Evolutionary conservation across 1,284 basidiomycete species (phyloP).

Genomic region (Afroboletus lepidellus): DNA sequence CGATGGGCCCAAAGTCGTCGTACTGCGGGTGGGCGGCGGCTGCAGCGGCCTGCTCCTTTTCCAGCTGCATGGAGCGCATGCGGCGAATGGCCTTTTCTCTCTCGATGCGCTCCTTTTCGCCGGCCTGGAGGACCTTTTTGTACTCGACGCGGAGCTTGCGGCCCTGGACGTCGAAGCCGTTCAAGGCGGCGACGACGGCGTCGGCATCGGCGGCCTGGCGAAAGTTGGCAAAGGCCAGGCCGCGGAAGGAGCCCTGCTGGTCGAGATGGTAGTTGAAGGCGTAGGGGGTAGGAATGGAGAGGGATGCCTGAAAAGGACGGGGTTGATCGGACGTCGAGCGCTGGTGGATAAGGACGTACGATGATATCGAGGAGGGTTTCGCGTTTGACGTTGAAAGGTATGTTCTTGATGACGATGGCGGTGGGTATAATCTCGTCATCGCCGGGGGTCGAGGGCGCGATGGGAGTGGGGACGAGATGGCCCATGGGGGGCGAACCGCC

Average conservation of each 20-base stretch:
- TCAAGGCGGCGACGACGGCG: conserved; percentile 92
- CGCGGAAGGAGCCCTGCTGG: conserved; percentile 93
- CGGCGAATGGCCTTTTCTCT: conserved; percentile 97
- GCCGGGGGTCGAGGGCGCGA: conserved; percentile 48
- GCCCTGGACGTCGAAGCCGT: conserved; percentile 96
- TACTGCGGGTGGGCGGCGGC: conserved; percentile 41
- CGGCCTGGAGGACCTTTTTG: conserved; percentile 98
- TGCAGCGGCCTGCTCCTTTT: conserved; percentile 59
- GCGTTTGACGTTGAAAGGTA: conserved; percentile 96
- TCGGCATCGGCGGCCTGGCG: conserved; percentile 89
- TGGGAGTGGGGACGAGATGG: conserved; percentile 51
- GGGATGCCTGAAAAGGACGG: conserved; percentile 61
- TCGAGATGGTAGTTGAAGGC: conserved; percentile 99
- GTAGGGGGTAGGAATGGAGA: conserved; percentile 96
- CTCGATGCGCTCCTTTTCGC: conserved; percentile 99
- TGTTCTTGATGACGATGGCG: conserved; percentile 99
- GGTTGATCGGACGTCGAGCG: conserved; percentile 19
- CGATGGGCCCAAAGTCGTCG: conserved; percentile 66
- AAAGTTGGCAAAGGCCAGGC: conserved; percentile 98
- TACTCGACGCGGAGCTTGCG: conserved; percentile 98
- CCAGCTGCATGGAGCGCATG: conserved; percentile 95
- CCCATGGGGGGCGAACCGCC: conserved; percentile 73
- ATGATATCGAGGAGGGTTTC: conserved; percentile 97
- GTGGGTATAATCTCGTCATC: conserved; percentile 98
- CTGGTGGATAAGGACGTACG: conserved; percentile 48